A percentile compares a stretch with the other conserved stretches of the same genome.
These are phyloP conservation scores for Alternaria novae-zelandiae DNA, from an alignment of 2,329 filamentous ascomycete species.

Conservation along the genomic window DNA sequence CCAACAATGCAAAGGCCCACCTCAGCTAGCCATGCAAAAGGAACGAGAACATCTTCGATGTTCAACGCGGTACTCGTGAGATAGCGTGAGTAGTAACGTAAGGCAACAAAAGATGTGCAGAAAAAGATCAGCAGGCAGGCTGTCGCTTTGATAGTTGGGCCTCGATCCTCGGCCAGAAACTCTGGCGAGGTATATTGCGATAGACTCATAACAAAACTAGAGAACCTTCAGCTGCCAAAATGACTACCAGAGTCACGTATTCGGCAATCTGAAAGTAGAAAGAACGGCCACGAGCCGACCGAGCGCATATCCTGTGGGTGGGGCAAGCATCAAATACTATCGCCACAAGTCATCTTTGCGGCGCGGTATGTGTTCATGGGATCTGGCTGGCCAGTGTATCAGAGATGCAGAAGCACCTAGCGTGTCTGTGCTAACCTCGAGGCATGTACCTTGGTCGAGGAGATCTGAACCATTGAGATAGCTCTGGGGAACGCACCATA, in stretches of 20 bases:
- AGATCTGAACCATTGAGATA: neutral
- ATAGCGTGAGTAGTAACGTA: constrained; percentile 31
- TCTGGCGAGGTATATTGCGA: neutral
- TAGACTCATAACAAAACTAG: constrained; percentile 1
- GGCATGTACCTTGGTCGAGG: constrained; percentile 2
- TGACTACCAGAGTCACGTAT: constrained; percentile 18
- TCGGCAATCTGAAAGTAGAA: constrained; percentile 1
- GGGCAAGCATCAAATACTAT: constrained; percentile 3
- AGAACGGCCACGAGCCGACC: neutral
- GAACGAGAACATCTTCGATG: constrained; percentile 28
- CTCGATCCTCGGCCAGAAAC: constrained; percentile 24
- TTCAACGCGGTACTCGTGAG: constrained; percentile 21
- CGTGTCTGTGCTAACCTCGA: neutral
- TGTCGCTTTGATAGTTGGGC: constrained; percentile 20
- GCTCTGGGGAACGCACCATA: neutral
- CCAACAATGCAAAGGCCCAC: constrained; percentile 26
- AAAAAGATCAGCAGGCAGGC: constrained; percentile 26
- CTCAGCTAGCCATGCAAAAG: constrained; percentile 31
- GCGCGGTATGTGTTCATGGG: neutral
- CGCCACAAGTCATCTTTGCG: constrained; percentile 2
- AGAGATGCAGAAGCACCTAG: neutral
- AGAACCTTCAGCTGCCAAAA: neutral
- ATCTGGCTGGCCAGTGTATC: neutral
- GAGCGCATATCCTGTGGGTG: neutral
- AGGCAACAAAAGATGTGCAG: constrained; percentile 25